Evolutionary conservation across 805 yeast genomes (phyloP).

Genomic region (Candida xiaguanensis): DNA sequence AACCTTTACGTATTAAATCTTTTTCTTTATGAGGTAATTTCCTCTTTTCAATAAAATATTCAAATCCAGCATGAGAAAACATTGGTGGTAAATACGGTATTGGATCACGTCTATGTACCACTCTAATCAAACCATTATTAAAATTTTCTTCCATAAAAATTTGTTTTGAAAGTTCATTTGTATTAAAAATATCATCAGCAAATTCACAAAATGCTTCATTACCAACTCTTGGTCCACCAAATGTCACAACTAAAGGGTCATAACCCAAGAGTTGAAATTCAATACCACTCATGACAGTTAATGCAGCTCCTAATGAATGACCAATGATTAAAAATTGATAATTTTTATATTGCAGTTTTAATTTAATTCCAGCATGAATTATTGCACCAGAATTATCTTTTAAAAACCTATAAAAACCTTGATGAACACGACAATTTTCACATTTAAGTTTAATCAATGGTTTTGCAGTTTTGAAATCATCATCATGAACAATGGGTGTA

Average conservation of each 20-base stretch:
- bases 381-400: conserved; percentile 37
- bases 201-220: conserved; percentile 47
- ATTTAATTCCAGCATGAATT: conserved; percentile 29
- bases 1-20: conserved; percentile 15
- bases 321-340: conserved; percentile 58
- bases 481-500: conserved; percentile 28
- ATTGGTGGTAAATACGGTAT: conserved; percentile 56
- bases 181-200: conserved; percentile 48
- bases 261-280: conserved; percentile 56
- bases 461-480: conserved; percentile 9
- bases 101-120: conserved; percentile 54
- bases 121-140: conserved; percentile 46
- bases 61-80: conserved; percentile 48
- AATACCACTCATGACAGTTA: conserved; percentile 59
- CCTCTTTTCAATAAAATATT: conserved; percentile 42
- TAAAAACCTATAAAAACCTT: conserved; percentile 55
- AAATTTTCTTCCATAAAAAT: conserved; percentile 22
- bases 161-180: conserved; percentile 21
- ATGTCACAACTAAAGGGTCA: conserved; percentile 53
- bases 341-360: conserved; percentile 38
- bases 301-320: conserved; percentile 76
- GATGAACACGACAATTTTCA: conserved; percentile 54
- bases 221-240: conserved; percentile 66
- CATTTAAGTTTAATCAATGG: conserved; percentile 27
- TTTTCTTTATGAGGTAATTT: conserved; percentile 32